Percentiles rank a stretch among this genome's conserved stretches.
phyloP scores from a whole-genome alignment of 2,329 filamentous ascomycete species.

The Ophiosphaerella herpotricha region DNA sequence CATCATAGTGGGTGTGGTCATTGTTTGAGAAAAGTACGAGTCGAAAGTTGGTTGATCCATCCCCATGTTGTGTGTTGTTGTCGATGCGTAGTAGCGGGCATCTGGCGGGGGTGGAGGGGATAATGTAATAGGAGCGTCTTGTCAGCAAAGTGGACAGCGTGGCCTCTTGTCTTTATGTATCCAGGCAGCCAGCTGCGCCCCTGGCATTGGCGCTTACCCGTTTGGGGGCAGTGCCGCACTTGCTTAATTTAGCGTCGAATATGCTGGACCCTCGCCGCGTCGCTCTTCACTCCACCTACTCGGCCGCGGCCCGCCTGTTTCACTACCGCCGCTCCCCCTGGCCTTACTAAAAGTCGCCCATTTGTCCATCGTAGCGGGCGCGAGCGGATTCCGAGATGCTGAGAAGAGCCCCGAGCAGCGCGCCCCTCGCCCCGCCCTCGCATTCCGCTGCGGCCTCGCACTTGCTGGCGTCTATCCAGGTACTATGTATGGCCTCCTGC shows the following conservation, averaged over 20 bases:
- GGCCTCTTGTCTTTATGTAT: conserved; percentile 44
- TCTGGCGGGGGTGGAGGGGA: conserved; percentile 35
- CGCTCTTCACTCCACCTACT: conserved; percentile 18
- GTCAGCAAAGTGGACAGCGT: conserved; percentile 33
- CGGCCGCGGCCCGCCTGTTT: conserved; percentile 35
- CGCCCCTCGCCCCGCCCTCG: conserved; percentile 16
- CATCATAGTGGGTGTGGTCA: conserved; percentile 32
- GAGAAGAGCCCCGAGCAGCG: conserved; percentile 3
- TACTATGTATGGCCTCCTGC: conserved; percentile 2
- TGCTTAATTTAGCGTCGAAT: conserved; percentile 18
- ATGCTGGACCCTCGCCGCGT: conserved; percentile 9
- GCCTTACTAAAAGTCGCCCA: neutral
- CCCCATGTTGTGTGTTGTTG: conserved; percentile 30
- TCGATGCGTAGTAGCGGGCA: conserved; percentile 38
- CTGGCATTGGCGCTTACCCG: conserved; percentile 20
- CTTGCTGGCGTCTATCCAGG: neutral
- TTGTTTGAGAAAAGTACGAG: conserved; percentile 25
- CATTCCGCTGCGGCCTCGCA: neutral
- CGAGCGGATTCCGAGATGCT: neutral
- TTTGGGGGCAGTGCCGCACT: conserved; percentile 7
- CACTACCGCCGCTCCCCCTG: conserved; percentile 21
- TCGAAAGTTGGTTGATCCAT: conserved; percentile 29
- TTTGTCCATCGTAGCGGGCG: neutral
- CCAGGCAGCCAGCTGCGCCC: conserved; percentile 26
- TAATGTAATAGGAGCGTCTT: conserved; percentile 30